Conservation (phyloP, 495 filamentous ascomycete genomes). For the Aspergillus sclerotiicarbonarius region DNA sequence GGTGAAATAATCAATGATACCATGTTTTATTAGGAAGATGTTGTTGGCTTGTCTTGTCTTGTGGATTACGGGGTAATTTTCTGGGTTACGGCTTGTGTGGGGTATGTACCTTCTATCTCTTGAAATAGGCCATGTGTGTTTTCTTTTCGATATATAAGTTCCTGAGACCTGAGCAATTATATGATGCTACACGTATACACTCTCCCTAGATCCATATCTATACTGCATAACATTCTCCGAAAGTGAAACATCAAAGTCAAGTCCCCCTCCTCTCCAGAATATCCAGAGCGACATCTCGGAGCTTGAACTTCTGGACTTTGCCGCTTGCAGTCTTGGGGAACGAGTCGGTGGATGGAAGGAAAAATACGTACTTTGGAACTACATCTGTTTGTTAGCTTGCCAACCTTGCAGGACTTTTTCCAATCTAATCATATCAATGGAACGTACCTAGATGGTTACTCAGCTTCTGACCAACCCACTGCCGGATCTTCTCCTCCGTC, state of each 20-base stretch:
- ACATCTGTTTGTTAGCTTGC: not conserved
- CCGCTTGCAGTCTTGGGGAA: constrained; percentile 95
- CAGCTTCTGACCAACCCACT: constrained; percentile 70
- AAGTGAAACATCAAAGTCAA: too few relatives aligned
- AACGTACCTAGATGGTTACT: constrained; percentile 70
- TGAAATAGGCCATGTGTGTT: too few relatives aligned
- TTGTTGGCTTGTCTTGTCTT: too few relatives aligned
- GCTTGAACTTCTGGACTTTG: constrained; percentile 95
- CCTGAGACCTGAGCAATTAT: too few relatives aligned
- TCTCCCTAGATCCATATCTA: not conserved
- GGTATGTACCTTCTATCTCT: too few relatives aligned
- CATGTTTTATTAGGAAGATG: too few relatives aligned
- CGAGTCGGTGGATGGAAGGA: constrained; percentile 51
- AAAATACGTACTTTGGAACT: constrained; percentile 91
- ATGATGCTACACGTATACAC: too few relatives aligned
- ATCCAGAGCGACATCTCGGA: constrained; percentile 62
- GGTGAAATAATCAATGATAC: too few relatives aligned
- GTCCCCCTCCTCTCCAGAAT: constrained; percentile 35
- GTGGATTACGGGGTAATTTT: too few relatives aligned
- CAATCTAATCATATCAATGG: not conserved
- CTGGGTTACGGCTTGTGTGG: too few relatives aligned
- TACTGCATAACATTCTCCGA: not conserved
- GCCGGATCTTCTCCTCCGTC: constrained; percentile 52
- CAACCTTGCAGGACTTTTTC: not conserved
- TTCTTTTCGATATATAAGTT: too few relatives aligned